These are phyloP conservation scores for Papiliotrema fonsecae DNA, from an alignment of 1,284 basidiomycete species.

Conservation along the genomic window DNA sequence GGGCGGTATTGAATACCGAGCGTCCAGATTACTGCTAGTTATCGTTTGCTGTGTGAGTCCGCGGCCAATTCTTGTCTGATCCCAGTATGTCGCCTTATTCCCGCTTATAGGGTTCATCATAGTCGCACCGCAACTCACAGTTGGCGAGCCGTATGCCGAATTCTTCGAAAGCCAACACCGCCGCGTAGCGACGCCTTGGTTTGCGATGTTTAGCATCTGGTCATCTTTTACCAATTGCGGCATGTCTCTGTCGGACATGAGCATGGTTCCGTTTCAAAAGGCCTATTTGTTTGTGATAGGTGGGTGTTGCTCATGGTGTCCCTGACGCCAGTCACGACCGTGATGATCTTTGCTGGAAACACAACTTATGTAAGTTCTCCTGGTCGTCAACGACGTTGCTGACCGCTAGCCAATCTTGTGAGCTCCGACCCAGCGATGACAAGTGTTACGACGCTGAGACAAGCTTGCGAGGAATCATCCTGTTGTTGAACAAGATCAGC, in stretches of 20 bases:
- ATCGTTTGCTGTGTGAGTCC: conserved; percentile 60
- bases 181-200: conserved; percentile 66
- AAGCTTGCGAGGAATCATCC: conserved; percentile 66
- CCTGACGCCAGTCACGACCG: conserved; percentile 33
- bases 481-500: conserved; percentile 58
- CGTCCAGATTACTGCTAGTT: conserved; percentile 71
- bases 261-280: conserved; percentile 79
- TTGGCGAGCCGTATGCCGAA: conserved; percentile 51
- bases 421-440: no score
- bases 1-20: conserved; percentile 92
- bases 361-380: conserved; percentile 72
- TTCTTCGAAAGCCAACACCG: conserved; percentile 59
- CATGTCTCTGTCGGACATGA: conserved; percentile 81
- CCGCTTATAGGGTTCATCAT: conserved; percentile 65
- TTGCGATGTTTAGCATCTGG: conserved; percentile 75
- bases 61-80: conserved; percentile 18
- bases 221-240: conserved; percentile 90
- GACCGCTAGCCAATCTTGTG: conserved; percentile 65
- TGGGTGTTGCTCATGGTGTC: conserved; percentile 11
- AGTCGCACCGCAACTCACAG: conserved; percentile 71
- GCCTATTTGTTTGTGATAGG: conserved; percentile 77
- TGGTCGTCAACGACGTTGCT: conserved; percentile 5
- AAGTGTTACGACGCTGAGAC: no score
- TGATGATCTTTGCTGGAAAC: conserved; percentile 84
- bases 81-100: conserved; percentile 67